Conservation (phyloP, 164 flowering plant species). For the Magnolia changhungtana region DNA sequence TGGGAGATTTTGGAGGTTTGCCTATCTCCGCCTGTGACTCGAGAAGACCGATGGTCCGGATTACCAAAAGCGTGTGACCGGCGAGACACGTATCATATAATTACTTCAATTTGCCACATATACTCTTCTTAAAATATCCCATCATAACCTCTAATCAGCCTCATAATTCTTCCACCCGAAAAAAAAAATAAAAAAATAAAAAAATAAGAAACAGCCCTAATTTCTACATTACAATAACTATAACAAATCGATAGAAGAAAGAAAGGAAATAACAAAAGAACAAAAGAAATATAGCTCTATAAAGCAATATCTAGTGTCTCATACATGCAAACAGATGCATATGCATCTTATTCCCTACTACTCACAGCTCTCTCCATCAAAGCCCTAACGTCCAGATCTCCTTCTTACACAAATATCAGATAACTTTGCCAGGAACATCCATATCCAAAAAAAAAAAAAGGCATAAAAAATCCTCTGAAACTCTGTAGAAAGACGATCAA, state of each 20-base stretch:
- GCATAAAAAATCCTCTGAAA: background rate
- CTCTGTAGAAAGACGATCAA: background rate
- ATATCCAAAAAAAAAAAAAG: background rate
- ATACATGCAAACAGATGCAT: conserved; percentile 7
- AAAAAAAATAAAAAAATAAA: no score
- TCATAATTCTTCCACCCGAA: no score
- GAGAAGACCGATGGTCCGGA: no score
- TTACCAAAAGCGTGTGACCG: no score
- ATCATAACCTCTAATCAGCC: no score
- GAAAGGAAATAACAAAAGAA: background rate
- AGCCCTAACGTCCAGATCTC: conserved; percentile 7
- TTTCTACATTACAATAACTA: background rate
- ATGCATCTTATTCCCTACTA: conserved; percentile 8
- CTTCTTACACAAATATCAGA: background rate
- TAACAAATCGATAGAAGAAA: background rate
- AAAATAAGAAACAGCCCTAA: background rate
- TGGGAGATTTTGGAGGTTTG: no score
- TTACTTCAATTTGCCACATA: no score
- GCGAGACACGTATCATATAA: no score
- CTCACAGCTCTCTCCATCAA: conserved; percentile 9
- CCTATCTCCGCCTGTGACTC: no score
- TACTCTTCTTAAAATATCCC: no score
- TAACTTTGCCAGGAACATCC: background rate
- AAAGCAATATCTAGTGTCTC: background rate
- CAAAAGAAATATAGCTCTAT: background rate